Conservation (phyloP, 495 filamentous ascomycete species). For the Sordaria brevicollis region DNA sequence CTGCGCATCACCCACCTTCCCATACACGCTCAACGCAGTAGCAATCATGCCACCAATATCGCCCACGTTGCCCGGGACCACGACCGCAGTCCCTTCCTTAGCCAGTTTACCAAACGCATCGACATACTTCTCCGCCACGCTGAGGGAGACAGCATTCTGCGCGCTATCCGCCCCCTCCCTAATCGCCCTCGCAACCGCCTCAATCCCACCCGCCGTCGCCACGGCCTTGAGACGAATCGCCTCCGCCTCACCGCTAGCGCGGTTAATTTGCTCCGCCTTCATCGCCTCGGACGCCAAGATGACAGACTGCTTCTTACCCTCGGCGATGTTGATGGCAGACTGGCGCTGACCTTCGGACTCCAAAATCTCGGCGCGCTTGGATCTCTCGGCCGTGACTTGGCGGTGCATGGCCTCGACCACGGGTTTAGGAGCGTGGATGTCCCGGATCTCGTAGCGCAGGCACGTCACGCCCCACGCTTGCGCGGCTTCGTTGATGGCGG, state of each 20-base stretch:
- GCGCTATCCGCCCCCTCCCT: constrained; percentile 55
- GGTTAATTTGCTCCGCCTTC: constrained; percentile 82
- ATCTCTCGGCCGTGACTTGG: constrained; percentile 91
- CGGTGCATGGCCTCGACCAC: constrained; percentile 97
- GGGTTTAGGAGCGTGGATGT: constrained; percentile 89
- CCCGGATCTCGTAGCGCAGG: constrained; percentile 92
- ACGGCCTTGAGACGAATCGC: constrained; percentile 77
- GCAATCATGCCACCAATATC: constrained; percentile 97
- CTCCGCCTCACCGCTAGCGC: constrained; percentile 81
- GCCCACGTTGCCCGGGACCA: constrained; percentile 95
- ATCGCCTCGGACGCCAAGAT: constrained; percentile 94
- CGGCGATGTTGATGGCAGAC: constrained; percentile 95
- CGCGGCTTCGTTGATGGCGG: constrained; percentile 95
- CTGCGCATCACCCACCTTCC: constrained; percentile 84
- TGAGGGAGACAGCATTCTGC: constrained; percentile 71
- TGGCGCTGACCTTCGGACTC: constrained; percentile 94
- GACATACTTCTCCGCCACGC: constrained; percentile 94
- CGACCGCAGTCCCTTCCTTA: constrained; percentile 85
- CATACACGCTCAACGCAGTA: constrained; percentile 88
- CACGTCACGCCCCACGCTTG: constrained; percentile 95
- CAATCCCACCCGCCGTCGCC: constrained; percentile 82
- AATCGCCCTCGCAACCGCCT: constrained; percentile 69
- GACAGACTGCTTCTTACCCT: constrained; percentile 89
- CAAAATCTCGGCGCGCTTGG: constrained; percentile 93
- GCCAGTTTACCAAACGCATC: constrained; percentile 88